These are phyloP conservation scores for Ceratocystis harringtonii DNA, from an alignment of 2,329 filamentous ascomycete species.

Conservation along the genomic window DNA sequence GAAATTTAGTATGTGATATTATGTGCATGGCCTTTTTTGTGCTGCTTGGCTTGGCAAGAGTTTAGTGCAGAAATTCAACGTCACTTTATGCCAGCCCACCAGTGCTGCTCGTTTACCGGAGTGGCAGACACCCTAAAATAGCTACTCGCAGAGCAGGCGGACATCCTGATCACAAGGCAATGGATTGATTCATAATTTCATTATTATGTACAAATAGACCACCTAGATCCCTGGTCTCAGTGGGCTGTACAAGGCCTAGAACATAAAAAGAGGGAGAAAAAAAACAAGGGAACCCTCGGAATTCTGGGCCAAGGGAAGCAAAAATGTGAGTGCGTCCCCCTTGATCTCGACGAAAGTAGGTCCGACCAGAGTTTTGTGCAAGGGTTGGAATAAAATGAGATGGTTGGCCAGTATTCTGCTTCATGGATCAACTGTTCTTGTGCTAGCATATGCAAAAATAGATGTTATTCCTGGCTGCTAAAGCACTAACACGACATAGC, in stretches of 20 bases:
- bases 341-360: background rate
- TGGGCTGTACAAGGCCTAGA: background rate
- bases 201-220: background rate
- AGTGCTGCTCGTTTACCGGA: background rate
- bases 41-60: background rate
- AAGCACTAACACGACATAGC: background rate
- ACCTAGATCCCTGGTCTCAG: too few relatives aligned
- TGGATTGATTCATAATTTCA: background rate
- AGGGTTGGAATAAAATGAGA: constrained; percentile 2
- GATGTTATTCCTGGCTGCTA: background rate
- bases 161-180: too few relatives aligned
- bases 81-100: background rate
- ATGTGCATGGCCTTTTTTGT: background rate
- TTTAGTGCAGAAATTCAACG: background rate
- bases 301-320: background rate
- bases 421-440: background rate
- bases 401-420: background rate
- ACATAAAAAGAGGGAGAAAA: background rate
- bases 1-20: background rate
- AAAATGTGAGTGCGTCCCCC: background rate
- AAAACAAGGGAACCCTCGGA: background rate
- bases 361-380: background rate
- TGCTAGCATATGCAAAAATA: background rate
- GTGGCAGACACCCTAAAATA: background rate
- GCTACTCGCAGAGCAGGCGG: background rate